phyloP scores from a whole-genome alignment of 202 grass and related monocot genomes.

The Schoenoplectus tabernaemontani region DNA sequence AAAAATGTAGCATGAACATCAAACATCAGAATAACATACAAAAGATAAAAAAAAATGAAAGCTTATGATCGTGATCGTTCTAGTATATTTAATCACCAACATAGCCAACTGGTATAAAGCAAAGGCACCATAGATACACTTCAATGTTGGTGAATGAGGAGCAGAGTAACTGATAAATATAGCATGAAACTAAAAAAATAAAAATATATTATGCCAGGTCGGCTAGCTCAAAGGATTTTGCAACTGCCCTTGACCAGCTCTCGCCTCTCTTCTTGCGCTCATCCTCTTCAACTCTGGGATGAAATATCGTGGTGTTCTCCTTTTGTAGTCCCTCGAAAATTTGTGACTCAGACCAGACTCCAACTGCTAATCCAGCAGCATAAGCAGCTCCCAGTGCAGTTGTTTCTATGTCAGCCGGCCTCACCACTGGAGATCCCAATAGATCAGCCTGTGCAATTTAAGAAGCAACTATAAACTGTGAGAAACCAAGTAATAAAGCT shows the following conservation, averaged over 20 bases:
- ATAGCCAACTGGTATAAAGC: not conserved
- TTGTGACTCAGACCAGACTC: constrained; percentile 44
- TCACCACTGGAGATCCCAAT: constrained; percentile 51
- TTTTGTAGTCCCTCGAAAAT: constrained; percentile 39
- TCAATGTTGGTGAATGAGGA: not conserved
- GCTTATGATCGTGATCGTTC: not conserved
- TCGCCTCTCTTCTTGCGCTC: constrained; percentile 48
- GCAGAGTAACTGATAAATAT: not conserved
- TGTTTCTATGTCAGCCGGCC: constrained; percentile 68
- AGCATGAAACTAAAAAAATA: not conserved
- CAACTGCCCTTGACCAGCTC: constrained; percentile 56
- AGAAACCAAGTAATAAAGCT: not conserved
- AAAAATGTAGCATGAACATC: not conserved
- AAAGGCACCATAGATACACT: not conserved
- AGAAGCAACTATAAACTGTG: not conserved
- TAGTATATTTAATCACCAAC: not conserved
- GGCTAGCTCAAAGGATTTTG: constrained; percentile 61
- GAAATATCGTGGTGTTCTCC: constrained; percentile 47
- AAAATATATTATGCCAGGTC: constrained; percentile 40
- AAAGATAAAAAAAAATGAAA: not conserved
- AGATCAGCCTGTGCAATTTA: constrained; percentile 53
- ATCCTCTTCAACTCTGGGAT: constrained; percentile 21
- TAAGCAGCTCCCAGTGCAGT: constrained; percentile 80
- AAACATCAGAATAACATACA: no score
- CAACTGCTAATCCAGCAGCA: constrained; percentile 57